A percentile compares a stretch with the other conserved stretches of the same genome.
These are phyloP conservation scores for Penicillium italicum DNA, from an alignment of 2,329 filamentous ascomycete genomes.

Conservation along the genomic window DNA sequence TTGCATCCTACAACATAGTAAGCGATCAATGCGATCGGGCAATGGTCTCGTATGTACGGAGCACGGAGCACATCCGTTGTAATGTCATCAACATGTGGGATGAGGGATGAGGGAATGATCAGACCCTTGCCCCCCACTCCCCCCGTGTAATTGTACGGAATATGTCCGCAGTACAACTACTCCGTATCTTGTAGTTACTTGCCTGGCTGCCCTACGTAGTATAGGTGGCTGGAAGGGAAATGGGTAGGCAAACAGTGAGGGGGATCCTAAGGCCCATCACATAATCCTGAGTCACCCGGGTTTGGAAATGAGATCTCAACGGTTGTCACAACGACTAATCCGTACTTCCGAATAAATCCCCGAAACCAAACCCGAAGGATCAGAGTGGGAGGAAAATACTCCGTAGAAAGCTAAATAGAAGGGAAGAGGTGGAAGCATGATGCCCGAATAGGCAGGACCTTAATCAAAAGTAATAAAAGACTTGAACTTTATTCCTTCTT, in stretches of 20 bases:
- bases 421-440: background rate
- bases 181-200: too few relatives aligned
- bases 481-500: conserved; percentile 6
- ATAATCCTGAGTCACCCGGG: background rate
- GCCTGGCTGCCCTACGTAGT: background rate
- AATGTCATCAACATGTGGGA: background rate
- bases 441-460: conserved; percentile 16
- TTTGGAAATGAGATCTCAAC: background rate
- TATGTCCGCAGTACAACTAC: background rate
- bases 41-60: background rate
- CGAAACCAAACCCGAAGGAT: background rate
- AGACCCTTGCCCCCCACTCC: background rate
- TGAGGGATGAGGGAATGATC: background rate
- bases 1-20: background rate
- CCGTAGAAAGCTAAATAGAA: background rate
- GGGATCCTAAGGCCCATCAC: background rate
- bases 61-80: too few relatives aligned
- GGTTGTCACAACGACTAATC: too few relatives aligned
- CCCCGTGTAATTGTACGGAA: background rate
- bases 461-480: conserved; percentile 6
- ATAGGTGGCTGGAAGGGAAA: background rate
- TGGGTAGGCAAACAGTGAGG: background rate
- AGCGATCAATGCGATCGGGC: conserved; percentile 1
- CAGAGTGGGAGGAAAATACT: background rate
- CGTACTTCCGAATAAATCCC: background rate